A percentile compares a stretch with the other conserved stretches of the same genome.
Conservation (phyloP, 257 asterid species). For the Apocynum venetum region DNA sequence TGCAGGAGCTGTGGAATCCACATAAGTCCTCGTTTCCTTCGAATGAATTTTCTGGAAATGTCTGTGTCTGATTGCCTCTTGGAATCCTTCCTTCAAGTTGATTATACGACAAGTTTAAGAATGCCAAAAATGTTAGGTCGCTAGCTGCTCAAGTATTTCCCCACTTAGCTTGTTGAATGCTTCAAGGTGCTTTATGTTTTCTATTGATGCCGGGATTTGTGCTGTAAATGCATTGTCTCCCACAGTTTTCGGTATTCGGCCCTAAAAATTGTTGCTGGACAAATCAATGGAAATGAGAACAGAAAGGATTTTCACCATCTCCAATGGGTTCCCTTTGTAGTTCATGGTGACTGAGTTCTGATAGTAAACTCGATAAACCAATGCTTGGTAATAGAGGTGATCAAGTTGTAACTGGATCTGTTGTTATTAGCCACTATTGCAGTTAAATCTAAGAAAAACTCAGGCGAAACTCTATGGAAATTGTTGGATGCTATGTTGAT, state of each 20-base stretch:
- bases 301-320: constrained; percentile 23
- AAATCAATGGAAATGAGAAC: constrained; percentile 42
- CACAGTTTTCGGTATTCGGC: constrained; percentile 34
- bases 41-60: constrained; percentile 37
- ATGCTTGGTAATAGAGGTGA: constrained; percentile 20
- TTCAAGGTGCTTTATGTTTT: constrained; percentile 39
- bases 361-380: neutral
- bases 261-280: constrained; percentile 44
- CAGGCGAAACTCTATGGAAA: constrained; percentile 33
- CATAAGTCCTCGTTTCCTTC: constrained; percentile 30
- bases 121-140: constrained; percentile 41
- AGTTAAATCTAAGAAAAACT: constrained; percentile 24
- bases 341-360: constrained; percentile 25
- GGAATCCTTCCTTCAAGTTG: constrained; percentile 45
- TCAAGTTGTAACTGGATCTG: constrained; percentile 7
- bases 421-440: constrained; percentile 35
- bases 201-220: neutral
- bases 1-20: neutral
- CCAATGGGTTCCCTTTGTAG: constrained; percentile 25
- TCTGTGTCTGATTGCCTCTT: constrained; percentile 31
- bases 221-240: constrained; percentile 41
- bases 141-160: constrained; percentile 32
- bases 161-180: constrained; percentile 37
- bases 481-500: constrained; percentile 52
- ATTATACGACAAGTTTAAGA: constrained; percentile 47